Evolutionary conservation across 306 rosid genomes (phyloP).

Genomic region (Quercus mongolica): DNA sequence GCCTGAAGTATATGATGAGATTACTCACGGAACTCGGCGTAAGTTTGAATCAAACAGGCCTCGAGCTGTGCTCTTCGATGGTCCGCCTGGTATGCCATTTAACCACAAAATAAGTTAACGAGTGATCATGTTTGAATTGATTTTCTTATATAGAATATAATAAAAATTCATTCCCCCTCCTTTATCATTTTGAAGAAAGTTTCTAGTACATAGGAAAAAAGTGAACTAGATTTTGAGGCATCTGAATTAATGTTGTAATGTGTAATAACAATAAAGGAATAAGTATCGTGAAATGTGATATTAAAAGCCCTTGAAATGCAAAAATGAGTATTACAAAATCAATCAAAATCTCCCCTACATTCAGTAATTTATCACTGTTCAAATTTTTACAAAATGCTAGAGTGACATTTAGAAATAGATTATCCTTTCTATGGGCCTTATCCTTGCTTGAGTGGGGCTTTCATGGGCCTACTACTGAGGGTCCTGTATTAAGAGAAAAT

Average conservation of each 20-base stretch:
- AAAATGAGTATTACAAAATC: background rate
- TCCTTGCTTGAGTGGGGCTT: too few species aligned
- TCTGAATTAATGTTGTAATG: background rate
- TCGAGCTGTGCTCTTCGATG: slow-evolving; percentile 92
- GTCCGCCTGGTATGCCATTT: slow-evolving; percentile 77
- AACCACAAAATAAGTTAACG: background rate
- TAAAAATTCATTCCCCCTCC: background rate
- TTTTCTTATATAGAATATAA: background rate
- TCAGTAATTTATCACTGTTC: too few species aligned
- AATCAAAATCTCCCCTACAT: too few species aligned
- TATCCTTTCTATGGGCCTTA: too few species aligned
- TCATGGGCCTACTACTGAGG: too few species aligned
- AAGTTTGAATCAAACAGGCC: slow-evolving; percentile 89
- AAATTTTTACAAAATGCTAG: too few species aligned
- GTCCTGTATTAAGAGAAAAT: too few species aligned
- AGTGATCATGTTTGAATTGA: background rate
- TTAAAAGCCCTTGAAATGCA: too few species aligned
- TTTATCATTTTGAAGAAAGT: background rate
- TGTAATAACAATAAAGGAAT: background rate
- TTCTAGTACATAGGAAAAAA: background rate
- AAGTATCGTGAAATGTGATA: background rate
- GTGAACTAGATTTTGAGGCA: background rate
- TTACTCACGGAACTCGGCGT: slow-evolving; percentile 74
- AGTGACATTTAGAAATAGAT: too few species aligned
- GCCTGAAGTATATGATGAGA: slow-evolving; percentile 85